Conservation (phyloP, 805 yeast genomes). For the Priceomyces castillae region DNA sequence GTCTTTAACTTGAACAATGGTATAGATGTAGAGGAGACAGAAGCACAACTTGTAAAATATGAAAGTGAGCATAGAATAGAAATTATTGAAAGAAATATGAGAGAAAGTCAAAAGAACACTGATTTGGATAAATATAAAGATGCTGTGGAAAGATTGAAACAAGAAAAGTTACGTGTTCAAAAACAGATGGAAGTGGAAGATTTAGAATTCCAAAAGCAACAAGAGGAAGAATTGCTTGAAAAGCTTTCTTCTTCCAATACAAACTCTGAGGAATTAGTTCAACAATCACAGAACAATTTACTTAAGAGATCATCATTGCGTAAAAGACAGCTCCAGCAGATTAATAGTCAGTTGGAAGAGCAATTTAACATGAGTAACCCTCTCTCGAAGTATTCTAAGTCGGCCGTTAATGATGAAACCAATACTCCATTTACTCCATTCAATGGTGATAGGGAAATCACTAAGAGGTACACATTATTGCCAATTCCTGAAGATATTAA, state of each 20-base stretch:
- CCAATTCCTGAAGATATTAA: conserved; percentile 23
- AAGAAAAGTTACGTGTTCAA: conserved; percentile 67
- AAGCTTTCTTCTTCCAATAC: conserved; percentile 31
- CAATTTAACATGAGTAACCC: conserved; percentile 32
- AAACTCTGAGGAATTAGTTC: conserved; percentile 39
- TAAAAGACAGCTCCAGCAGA: conserved; percentile 56
- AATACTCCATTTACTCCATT: conserved; percentile 85
- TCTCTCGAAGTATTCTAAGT: conserved; percentile 18
- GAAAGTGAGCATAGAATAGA: conserved; percentile 72
- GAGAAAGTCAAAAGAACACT: conserved; percentile 56
- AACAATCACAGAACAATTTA: conserved; percentile 36
- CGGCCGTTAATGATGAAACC: conserved; percentile 16
- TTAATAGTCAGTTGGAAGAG: conserved; percentile 54
- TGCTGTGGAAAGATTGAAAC: conserved; percentile 48
- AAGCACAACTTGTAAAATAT: conserved; percentile 60
- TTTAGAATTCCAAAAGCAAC: conserved; percentile 37
- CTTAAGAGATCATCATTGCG: conserved; percentile 64
- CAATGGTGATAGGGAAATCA: conserved; percentile 75
- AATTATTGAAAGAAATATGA: conserved; percentile 72
- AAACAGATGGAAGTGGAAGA: conserved; percentile 52
- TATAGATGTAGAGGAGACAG: conserved; percentile 66
- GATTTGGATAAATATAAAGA: conserved; percentile 70
- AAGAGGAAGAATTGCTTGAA: conserved; percentile 41
- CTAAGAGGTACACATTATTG: conserved; percentile 49
- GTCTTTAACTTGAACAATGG: conserved; percentile 73